Evolutionary conservation across 805 yeast genomes (phyloP), one percentile per base, ranked within the genome.

Genomic region (Teunomyces atbi): DNA sequence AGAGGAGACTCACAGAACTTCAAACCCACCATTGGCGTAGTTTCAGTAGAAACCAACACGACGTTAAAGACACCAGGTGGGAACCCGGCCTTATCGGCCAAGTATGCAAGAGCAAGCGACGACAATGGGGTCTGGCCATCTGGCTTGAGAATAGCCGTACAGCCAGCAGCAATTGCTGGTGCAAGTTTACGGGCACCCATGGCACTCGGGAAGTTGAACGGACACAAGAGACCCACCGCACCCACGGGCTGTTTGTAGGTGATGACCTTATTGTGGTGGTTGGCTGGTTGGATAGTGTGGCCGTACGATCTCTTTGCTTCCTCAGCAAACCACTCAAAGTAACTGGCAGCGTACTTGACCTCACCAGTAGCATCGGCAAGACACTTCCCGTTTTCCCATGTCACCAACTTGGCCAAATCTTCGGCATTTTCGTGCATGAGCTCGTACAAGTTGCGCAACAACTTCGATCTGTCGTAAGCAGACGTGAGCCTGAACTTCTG

Each of bases 171-270:
- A 36, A 81, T 62, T 0, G 84, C 85, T 23, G 86, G 83, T 19
- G 79, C 85, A 3, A 79, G 80, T 54, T 83, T 82, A 53, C 86
- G 72, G 7, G 85, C 76, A 43, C 82, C 79, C 86, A 82, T 82
- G 12, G 85, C 86, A 48, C 73, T 67, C 26, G 88, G 88, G 68
- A 82, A 82, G 61, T 82, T 82, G 79, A 84, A 82, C 26, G 87
- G 87, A 46, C 83, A 77, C 52, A 82, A 76, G 50, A 80, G 71
- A 27, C 83, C 85, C 41, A 82, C 80, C 5, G 80, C 82, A 42
- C 88, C 88, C 43, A 82, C 74, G 4, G 86, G 84, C 57, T 81
- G 82, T 54, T 76, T 78, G 42, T 71, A 55, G 16, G 86, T 79
- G 50, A 75, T 66, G 18, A 77, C 76, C 59, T 82, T 74, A 55